Base-by-base conservation (phyloP, 1,284 basidiomycete genomes). In the Trichosporon sp. region DNA sequence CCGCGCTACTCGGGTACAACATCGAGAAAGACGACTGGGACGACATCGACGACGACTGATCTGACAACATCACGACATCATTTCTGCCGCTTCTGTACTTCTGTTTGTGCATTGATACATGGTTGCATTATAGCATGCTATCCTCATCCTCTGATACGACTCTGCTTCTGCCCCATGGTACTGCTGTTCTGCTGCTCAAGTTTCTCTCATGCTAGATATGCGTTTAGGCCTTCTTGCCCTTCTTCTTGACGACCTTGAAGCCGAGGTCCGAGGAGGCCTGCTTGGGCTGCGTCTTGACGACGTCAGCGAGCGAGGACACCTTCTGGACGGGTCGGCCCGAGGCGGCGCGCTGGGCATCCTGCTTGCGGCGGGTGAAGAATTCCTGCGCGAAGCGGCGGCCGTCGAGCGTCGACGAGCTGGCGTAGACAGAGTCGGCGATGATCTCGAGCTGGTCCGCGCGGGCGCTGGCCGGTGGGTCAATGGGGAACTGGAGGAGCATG, bases 331-430 rank as follows among this genome's bases (percentile, higher is more conserved):
- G 65, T 2, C 65, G 65, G 6, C 64, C 32, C 31, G 71, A 66
- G 51, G 73, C 68, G 66, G 69, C 74, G 64, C 76, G 72, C 46
- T 70, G 74, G 0, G 89, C 90, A 78, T 96, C 94, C 10, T 87
- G 87, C 85, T 96, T 97, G 70, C 96, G 90, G 81, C 89, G 92
- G 73, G 86, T 89, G 66, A 94, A 90, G 79, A 96, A 99, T 78
- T 98, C 95, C 4, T 91, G 87, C 0, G 95, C 94, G 79, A 99
- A 99, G 37, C 96, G 89, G 68, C 96, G 88, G 0, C 97, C 97
- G 78, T 99, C 95, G 54, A 99, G 88, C 1, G 93, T 99, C 31
- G 93, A 92, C 77, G 92, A 95, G 78, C 92, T 94, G 51, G 93
- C 91, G 80, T 99, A 99, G 70, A 99, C 93, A 59, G 91, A 86